Conservation (phyloP, 148 eudicot species). For the Nyssa sinensis region DNA sequence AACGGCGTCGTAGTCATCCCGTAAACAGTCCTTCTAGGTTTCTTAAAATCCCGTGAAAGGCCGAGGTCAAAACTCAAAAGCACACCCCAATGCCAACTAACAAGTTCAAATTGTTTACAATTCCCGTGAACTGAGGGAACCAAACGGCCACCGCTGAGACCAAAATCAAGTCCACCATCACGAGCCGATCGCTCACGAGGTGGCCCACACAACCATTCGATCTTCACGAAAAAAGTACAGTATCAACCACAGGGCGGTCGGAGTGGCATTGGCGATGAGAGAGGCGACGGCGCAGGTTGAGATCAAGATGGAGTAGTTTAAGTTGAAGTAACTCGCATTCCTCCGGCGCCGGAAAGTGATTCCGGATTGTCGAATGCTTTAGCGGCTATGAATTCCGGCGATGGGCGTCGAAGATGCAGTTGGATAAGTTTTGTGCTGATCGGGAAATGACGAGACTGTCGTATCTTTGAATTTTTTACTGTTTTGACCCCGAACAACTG, state of each 20-base stretch:
- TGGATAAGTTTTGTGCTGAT: conserved; percentile 37
- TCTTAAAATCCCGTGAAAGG: conserved; percentile 30
- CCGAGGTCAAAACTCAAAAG: conserved; percentile 26
- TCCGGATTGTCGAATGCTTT: conserved; percentile 23
- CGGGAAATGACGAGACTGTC: conserved; percentile 40
- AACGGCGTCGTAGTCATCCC: conserved; percentile 36
- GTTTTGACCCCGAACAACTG: too few relatives aligned
- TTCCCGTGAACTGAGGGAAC: conserved; percentile 29
- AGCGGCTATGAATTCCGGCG: conserved; percentile 38
- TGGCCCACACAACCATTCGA: conserved; percentile 30
- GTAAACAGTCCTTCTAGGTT: conserved; percentile 32
- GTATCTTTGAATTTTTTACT: too few relatives aligned
- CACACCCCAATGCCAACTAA: conserved; percentile 26
- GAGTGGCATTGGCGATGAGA: conserved; percentile 29
- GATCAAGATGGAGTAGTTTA: conserved; percentile 31
- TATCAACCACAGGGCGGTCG: conserved; percentile 30
- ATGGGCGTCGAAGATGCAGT: conserved; percentile 42
- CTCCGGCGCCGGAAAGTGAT: conserved; percentile 21
- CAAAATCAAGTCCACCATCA: conserved; percentile 18
- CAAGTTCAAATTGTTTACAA: conserved; percentile 10
- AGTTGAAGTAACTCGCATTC: conserved; percentile 32
- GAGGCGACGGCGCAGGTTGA: conserved; percentile 21
- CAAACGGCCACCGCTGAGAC: conserved; percentile 19
- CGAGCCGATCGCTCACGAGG: conserved; percentile 30
- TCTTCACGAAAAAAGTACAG: conserved; percentile 37